Conservation (phyloP, 2,329 filamentous ascomycete species). For the Rasamsonia emersonii region DNA sequence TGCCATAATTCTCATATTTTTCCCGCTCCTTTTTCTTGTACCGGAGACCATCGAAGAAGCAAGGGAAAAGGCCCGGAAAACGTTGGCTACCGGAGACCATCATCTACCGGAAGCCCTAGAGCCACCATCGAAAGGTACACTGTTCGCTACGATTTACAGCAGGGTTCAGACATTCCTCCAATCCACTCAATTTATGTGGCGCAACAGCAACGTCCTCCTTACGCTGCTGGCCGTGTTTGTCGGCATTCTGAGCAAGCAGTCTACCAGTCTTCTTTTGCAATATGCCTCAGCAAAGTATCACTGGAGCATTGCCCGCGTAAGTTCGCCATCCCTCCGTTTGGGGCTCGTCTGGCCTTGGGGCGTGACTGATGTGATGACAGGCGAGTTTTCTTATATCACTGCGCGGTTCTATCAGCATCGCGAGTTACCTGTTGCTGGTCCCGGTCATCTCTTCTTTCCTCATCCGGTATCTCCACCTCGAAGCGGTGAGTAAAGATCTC, state of each 20-base stretch:
- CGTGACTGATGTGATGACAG: constrained; percentile 10
- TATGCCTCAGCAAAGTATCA: constrained; percentile 21
- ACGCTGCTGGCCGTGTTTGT: constrained; percentile 16
- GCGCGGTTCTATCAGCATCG: constrained; percentile 15
- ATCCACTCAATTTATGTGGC: constrained; percentile 18
- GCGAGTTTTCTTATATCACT: constrained; percentile 21
- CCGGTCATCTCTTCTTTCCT: constrained; percentile 12
- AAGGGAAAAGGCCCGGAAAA: constrained; percentile 7
- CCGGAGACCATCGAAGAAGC: constrained; percentile 16
- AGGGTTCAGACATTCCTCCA: constrained; percentile 14
- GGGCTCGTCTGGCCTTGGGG: not conserved
- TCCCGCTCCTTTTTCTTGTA: constrained; percentile 10
- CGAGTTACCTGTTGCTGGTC: constrained; percentile 16
- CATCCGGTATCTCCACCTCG: constrained; percentile 12
- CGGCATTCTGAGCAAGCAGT: constrained; percentile 14
- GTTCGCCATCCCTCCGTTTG: not conserved
- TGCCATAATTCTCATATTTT: constrained; percentile 8
- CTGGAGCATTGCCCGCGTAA: constrained; percentile 21
- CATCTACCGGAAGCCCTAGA: not conserved
- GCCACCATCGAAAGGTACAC: constrained; percentile 1
- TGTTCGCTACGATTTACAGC: constrained; percentile 4
- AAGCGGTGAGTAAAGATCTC: constrained; percentile 15
- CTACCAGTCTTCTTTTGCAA: constrained; percentile 18
- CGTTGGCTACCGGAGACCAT: not conserved
- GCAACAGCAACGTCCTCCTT: constrained; percentile 13